Evolutionary conservation across 805 yeast genomes (phyloP), one percentile per base, ranked within the genome.

Genomic region (Kluyveromyces dobzhanskii): DNA sequence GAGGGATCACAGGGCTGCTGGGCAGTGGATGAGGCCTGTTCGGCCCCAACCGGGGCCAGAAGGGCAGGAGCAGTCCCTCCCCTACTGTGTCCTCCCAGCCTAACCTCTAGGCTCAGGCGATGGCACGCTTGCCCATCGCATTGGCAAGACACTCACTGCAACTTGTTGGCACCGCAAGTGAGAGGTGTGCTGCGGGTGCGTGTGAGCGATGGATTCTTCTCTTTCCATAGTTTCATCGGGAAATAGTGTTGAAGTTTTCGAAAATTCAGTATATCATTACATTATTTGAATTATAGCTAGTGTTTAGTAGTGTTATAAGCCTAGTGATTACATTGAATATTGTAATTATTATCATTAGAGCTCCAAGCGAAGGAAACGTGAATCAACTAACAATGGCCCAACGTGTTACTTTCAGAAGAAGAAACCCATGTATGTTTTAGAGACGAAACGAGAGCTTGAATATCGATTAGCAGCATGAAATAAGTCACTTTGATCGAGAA

Each of bases 371-470:
- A 38, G 38, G 32, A 38, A 28, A 33, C 32, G 32, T 29, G 37
- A 39, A 27, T 7, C 53, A 52, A 51, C 57, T 51, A 66, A 75
- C 65, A 75, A 92, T 92, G 98, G 98, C 96, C 71, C 95, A 87
- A 77, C 90, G 98, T 82, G 94, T 88, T 73, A 87, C 97, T 61
- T 88, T 79, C 85, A 86, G 97, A 83, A 86, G 94, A 80, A 85
- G 95, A 81, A 88, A 87, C 73, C 95, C 97, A 76, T 88, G 92
- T 87, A 85, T 76, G 92, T 85, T 49, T 24, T 14, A 23, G 30
- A 31, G 4, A 40, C 21, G 31, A 28, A n/a, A n/a, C n/a, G n/a
- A n/a, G n/a, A n/a, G n/a, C n/a, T n/a, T 21, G 24, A 21, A 9
- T 6, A 21, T 21, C 24, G 24, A 21, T 6, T 21, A 21, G 24